Evolutionary conservation across 176 grass and related monocot species (phyloP).

Genomic region (Areca catechu): DNA sequence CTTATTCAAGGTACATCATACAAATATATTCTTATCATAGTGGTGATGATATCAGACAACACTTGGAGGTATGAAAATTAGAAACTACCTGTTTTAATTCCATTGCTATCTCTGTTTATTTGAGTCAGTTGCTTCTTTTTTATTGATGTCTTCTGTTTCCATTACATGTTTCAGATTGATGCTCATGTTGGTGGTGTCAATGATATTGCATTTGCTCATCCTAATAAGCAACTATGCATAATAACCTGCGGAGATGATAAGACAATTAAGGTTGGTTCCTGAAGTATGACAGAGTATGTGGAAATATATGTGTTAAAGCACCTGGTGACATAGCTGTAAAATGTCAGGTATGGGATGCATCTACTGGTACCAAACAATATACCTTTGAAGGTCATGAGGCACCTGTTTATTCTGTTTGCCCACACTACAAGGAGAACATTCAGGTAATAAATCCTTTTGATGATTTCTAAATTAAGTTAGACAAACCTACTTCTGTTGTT

Average conservation of each 20-base stretch:
- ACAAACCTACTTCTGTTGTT: too few relatives aligned
- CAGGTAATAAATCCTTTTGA: slow-evolving; percentile 2
- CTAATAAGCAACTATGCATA: slow-evolving; percentile 91
- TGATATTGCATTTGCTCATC: slow-evolving; percentile 97
- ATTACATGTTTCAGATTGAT: slow-evolving; percentile 63
- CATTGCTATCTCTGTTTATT: slow-evolving; percentile 12
- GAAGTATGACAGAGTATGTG: not conserved
- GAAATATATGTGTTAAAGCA: slow-evolving; percentile 4
- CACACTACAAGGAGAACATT: slow-evolving; percentile 14
- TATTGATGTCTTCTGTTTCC: slow-evolving; percentile 21
- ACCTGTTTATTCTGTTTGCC: slow-evolving; percentile 13
- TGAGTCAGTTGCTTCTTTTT: slow-evolving; percentile 11
- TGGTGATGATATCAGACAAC: slow-evolving; percentile 81
- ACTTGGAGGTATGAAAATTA: slow-evolving; percentile 62
- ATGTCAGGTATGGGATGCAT: slow-evolving; percentile 22
- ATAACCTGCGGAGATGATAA: slow-evolving; percentile 99
- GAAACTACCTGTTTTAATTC: not conserved
- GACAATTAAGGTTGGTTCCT: slow-evolving; percentile 67
- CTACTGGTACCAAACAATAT: not conserved
- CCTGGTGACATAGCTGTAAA: slow-evolving; percentile 16
- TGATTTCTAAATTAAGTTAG: not conserved
- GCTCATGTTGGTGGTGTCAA: slow-evolving; percentile 95
- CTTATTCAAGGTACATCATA: slow-evolving; percentile 94
- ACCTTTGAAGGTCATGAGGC: slow-evolving; percentile 13
- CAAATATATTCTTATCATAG: slow-evolving; percentile 92